phyloP scores from a whole-genome alignment of 208 protist species.

The Leishmania tarentolae region DNA sequence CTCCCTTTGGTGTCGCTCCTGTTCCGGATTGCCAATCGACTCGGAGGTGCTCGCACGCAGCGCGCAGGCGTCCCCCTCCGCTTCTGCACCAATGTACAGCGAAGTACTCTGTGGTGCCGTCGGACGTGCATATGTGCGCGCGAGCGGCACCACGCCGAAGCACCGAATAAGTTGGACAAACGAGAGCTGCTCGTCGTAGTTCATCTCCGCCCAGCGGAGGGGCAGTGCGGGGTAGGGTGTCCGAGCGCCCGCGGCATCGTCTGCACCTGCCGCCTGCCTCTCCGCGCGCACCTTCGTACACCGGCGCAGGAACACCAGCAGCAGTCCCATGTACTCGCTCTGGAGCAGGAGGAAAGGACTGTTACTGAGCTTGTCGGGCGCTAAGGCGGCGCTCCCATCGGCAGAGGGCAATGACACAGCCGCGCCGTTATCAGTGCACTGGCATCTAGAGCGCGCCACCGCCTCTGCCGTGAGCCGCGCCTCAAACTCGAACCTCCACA shows the following conservation, averaged over 20 bases:
- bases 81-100: slow-evolving; percentile 14
- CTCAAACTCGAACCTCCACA: slow-evolving; percentile 48
- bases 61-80: slow-evolving; percentile 22
- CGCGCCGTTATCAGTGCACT: neutral
- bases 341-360: slow-evolving; percentile 57
- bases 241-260: neutral
- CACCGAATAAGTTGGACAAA: slow-evolving; percentile 62
- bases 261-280: slow-evolving; percentile 5
- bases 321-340: slow-evolving; percentile 67
- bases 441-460: slow-evolving; percentile 8
- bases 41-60: slow-evolving; percentile 36
- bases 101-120: slow-evolving; percentile 24
- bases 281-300: slow-evolving; percentile 19
- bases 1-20: neutral
- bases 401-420: neutral
- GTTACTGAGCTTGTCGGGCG: slow-evolving; percentile 31
- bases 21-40: slow-evolving; percentile 14
- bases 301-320: slow-evolving; percentile 75
- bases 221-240: slow-evolving; percentile 36
- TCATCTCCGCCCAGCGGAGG: slow-evolving; percentile 79
- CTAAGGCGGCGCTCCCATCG: neutral
- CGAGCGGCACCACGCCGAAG: slow-evolving; percentile 59
- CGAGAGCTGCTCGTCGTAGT: slow-evolving; percentile 60
- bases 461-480: slow-evolving; percentile 29
- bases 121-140: slow-evolving; percentile 4